Conservation (phyloP, 1,139 yeast genomes). For the Barnettozyma hawaiiensis region DNA sequence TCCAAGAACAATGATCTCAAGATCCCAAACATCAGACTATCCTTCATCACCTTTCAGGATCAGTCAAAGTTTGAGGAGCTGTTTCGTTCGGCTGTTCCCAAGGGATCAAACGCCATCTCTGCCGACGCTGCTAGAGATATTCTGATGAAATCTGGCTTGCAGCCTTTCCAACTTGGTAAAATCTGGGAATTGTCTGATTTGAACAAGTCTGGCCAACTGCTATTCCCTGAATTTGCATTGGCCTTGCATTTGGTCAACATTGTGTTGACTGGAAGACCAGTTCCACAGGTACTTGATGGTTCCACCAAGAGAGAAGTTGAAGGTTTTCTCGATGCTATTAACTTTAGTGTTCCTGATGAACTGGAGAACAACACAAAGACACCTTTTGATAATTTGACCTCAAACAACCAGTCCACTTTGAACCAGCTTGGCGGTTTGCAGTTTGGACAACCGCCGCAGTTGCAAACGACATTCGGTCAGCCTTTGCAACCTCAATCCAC, state of each 20-base stretch:
- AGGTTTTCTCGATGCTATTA: slow-evolving; percentile 86
- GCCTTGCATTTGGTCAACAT: slow-evolving; percentile 84
- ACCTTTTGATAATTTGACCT: slow-evolving; percentile 27
- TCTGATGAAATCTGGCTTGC: slow-evolving; percentile 72
- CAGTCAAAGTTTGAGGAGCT: slow-evolving; percentile 84
- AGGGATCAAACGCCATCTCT: slow-evolving; percentile 67
- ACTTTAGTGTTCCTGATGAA: slow-evolving; percentile 68
- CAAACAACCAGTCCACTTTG: slow-evolving; percentile 23
- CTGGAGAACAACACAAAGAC: slow-evolving; percentile 27
- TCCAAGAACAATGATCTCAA: slow-evolving; percentile 22
- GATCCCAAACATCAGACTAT: slow-evolving; percentile 42
- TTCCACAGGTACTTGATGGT: slow-evolving; percentile 69
- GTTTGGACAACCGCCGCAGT: slow-evolving; percentile 28
- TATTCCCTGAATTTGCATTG: slow-evolving; percentile 93
- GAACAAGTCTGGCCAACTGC: slow-evolving; percentile 72
- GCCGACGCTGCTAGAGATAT: slow-evolving; percentile 83
- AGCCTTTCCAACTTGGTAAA: slow-evolving; percentile 71
- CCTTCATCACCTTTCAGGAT: slow-evolving; percentile 80
- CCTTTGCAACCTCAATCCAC: slow-evolving; percentile 18
- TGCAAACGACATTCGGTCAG: slow-evolving; percentile 26
- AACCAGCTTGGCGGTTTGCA: slow-evolving; percentile 25
- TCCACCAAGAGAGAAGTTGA: slow-evolving; percentile 78
- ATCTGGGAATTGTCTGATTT: slow-evolving; percentile 92
- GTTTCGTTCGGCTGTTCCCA: slow-evolving; percentile 68
- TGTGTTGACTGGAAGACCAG: slow-evolving; percentile 68